A percentile compares a stretch with the other conserved stretches of the same genome.
Evolutionary conservation across 768 basidiomycete genomes (phyloP).

Genomic region (Xerocomellus intermedius): DNA sequence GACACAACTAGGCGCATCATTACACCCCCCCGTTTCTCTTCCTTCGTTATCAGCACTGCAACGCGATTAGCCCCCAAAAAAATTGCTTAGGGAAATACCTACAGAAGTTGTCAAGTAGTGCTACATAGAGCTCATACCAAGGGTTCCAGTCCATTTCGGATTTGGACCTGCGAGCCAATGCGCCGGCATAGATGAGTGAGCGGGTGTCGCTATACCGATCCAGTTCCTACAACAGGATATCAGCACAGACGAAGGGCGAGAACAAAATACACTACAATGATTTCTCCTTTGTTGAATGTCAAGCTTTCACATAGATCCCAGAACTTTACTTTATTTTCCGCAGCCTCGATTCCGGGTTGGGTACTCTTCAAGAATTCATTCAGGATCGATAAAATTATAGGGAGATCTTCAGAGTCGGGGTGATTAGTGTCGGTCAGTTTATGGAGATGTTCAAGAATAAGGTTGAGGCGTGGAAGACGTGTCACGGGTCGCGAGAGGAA

Average conservation of each 20-base stretch:
- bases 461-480: slow-evolving; percentile 76
- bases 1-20: slow-evolving; percentile 57
- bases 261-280: slow-evolving; percentile 56
- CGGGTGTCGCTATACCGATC: slow-evolving; percentile 77
- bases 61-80: slow-evolving; percentile 1
- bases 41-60: slow-evolving; percentile 64
- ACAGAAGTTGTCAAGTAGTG: slow-evolving; percentile 79
- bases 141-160: slow-evolving; percentile 65
- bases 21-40: slow-evolving; percentile 53
- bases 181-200: slow-evolving; percentile 65
- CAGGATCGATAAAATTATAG: slow-evolving; percentile 66
- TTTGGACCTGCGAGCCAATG: slow-evolving; percentile 57
- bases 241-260: background rate
- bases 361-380: slow-evolving; percentile 78
- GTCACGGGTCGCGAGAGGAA: slow-evolving; percentile 87
- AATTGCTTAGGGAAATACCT: slow-evolving; percentile 23
- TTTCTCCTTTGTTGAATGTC: slow-evolving; percentile 72
- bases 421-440: slow-evolving; percentile 73
- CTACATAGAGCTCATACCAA: slow-evolving; percentile 69
- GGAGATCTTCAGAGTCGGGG: slow-evolving; percentile 75
- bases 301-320: slow-evolving; percentile 79
- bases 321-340: slow-evolving; percentile 87
- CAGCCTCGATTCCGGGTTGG: slow-evolving; percentile 88
- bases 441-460: slow-evolving; percentile 68
- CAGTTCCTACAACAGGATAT: slow-evolving; percentile 58